These are phyloP conservation scores for Xylaria acuta DNA, from an alignment of 495 filamentous ascomycete genomes.

Conservation along the genomic window DNA sequence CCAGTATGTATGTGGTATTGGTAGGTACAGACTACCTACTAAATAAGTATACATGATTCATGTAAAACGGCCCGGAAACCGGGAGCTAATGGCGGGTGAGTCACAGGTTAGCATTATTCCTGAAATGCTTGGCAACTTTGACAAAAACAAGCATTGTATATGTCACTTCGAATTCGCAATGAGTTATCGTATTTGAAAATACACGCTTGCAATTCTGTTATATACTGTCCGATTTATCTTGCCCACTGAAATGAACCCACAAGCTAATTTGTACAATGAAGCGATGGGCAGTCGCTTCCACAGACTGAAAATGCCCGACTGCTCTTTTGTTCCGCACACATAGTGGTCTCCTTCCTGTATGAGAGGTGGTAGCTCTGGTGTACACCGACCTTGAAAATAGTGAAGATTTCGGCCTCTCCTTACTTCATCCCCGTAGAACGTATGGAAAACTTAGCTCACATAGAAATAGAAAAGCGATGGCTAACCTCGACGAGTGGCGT, in stretches of 20 bases:
- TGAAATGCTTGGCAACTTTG: conserved; percentile 6
- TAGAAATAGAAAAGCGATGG: conserved; percentile 2
- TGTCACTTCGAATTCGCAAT: not conserved
- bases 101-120: not conserved
- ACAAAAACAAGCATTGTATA: not conserved
- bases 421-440: not conserved
- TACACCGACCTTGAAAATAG: not conserved
- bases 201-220: conserved; percentile 7
- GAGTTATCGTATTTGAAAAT: not conserved
- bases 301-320: not conserved
- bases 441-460: not conserved
- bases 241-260: conserved; percentile 13
- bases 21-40: no score
- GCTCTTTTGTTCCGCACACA: not conserved
- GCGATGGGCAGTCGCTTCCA: not conserved
- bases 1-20: no score
- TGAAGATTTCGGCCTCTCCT: not conserved
- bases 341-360: not conserved
- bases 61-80: not conserved
- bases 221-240: conserved; percentile 6
- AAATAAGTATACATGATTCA: conserved; percentile 1
- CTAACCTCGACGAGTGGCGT: not conserved
- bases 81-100: conserved; percentile 4
- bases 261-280: conserved; percentile 25
- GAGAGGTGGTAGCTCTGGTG: not conserved